Conservation (phyloP, 495 filamentous ascomycete genomes). For the Tuber magnatum region DNA sequence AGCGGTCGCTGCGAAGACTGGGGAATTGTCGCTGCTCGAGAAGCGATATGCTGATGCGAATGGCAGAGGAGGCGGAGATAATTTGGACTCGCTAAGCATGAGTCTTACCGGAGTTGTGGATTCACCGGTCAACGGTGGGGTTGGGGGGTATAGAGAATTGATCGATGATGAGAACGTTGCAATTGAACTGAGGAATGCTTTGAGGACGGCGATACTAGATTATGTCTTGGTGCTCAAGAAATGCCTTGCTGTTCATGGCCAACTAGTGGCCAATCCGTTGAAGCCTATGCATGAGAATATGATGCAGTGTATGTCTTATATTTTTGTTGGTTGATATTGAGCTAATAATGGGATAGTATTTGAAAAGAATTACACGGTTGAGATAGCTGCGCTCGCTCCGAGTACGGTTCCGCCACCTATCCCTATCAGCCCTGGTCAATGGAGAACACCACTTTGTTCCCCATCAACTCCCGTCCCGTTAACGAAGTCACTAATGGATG, state of each 20-base stretch:
- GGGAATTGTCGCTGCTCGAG: constrained; percentile 69
- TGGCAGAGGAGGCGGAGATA: constrained; percentile 60
- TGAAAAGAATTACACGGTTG: constrained; percentile 56
- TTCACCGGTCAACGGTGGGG: constrained; percentile 33
- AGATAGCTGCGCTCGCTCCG: constrained; percentile 52
- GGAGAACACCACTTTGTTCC: constrained; percentile 26
- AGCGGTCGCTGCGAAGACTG: constrained; percentile 81
- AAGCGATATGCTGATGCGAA: constrained; percentile 69
- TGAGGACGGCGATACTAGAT: constrained; percentile 78
- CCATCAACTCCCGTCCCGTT: constrained; percentile 19
- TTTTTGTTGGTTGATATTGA: neutral
- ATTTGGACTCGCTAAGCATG: constrained; percentile 56
- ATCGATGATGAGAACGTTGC: constrained; percentile 48
- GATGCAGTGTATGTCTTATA: constrained; percentile 19
- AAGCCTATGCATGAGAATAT: constrained; percentile 35
- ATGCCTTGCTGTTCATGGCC: constrained; percentile 55
- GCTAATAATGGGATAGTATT: constrained; percentile 46
- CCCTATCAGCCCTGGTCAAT: constrained; percentile 37
- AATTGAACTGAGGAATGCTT: constrained; percentile 64
- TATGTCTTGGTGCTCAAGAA: constrained; percentile 82
- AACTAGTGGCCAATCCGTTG: constrained; percentile 31
- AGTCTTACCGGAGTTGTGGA: constrained; percentile 44
- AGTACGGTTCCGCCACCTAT: constrained; percentile 41
- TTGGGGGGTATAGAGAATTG: constrained; percentile 39
- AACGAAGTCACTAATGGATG: neutral